phyloP scores from a whole-genome alignment of 208 protist species.

The Trypanosoma theileri region DNA sequence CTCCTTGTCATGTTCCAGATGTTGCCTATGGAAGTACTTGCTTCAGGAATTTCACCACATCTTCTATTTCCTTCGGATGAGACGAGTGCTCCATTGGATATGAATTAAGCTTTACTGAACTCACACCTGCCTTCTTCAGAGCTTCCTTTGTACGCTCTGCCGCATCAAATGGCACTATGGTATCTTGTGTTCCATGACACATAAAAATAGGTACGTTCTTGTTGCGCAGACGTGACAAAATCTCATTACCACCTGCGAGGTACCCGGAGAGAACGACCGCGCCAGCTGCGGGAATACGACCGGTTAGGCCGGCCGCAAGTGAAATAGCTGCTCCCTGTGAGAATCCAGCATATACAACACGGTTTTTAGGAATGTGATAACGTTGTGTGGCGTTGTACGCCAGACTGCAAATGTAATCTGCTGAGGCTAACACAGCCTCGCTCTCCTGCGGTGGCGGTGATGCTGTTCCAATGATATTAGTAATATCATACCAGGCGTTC shows the following conservation, averaged over 20 bases:
- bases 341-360: slow-evolving; percentile 92
- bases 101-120: slow-evolving; percentile 48
- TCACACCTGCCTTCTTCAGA: slow-evolving; percentile 42
- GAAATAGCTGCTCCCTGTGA: slow-evolving; percentile 89
- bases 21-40: slow-evolving; percentile 43
- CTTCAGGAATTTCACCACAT: slow-evolving; percentile 57
- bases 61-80: slow-evolving; percentile 68
- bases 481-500: slow-evolving; percentile 94
- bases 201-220: slow-evolving; percentile 52
- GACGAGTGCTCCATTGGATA: slow-evolving; percentile 87
- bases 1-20: slow-evolving; percentile 1
- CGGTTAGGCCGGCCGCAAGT: slow-evolving; percentile 61
- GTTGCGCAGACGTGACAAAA: slow-evolving; percentile 47
- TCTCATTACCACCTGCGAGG: slow-evolving; percentile 47
- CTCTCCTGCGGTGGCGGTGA: slow-evolving; percentile 38
- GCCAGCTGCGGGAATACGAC: slow-evolving; percentile 62
- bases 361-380: slow-evolving; percentile 56
- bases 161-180: slow-evolving; percentile 64
- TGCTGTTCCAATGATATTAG: slow-evolving; percentile 26
- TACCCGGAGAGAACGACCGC: slow-evolving; percentile 81
- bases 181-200: slow-evolving; percentile 79
- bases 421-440: slow-evolving; percentile 49
- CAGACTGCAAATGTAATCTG: slow-evolving; percentile 73
- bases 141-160: slow-evolving; percentile 46
- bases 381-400: slow-evolving; percentile 45